phyloP scores from a whole-genome alignment of 306 rosid genomes.

The Acacia crassicarpa region DNA sequence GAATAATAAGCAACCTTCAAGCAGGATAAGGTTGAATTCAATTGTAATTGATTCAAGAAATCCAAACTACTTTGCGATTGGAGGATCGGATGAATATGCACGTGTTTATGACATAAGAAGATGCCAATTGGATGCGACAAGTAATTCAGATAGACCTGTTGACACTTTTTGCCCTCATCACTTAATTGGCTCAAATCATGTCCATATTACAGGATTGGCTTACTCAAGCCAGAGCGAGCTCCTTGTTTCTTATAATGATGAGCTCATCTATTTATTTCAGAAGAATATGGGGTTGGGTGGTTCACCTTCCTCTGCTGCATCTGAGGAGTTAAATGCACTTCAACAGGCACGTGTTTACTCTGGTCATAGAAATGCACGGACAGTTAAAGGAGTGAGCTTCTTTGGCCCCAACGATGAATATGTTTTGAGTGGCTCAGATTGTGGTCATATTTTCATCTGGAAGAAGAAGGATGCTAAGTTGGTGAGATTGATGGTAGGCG shows the following conservation, averaged over 20 bases:
- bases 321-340: constrained; percentile 37
- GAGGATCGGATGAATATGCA: constrained; percentile 58
- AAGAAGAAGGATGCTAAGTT: constrained; percentile 51
- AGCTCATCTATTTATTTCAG: constrained; percentile 56
- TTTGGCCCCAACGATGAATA: constrained; percentile 61
- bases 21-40: constrained; percentile 44
- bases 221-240: constrained; percentile 53
- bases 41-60: constrained; percentile 61
- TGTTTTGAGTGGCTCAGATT: constrained; percentile 62
- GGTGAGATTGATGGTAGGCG: constrained; percentile 54
- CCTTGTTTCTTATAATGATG: constrained; percentile 57
- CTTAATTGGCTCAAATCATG: constrained; percentile 37
- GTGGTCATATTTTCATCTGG: constrained; percentile 68
- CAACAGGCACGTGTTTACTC: constrained; percentile 43
- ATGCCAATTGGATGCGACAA: constrained; percentile 32
- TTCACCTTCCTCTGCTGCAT: constrained; percentile 37
- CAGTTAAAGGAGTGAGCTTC: constrained; percentile 60
- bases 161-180: constrained; percentile 49
- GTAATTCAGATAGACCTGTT: constrained; percentile 44
- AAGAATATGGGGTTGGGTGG: constrained; percentile 44
- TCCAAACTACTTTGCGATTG: constrained; percentile 55
- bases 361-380: constrained; percentile 57
- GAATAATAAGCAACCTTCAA: constrained; percentile 37
- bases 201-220: constrained; percentile 55
- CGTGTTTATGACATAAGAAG: constrained; percentile 58